Conservation (phyloP, 306 rosid species). For the Vicia faba region DNA sequence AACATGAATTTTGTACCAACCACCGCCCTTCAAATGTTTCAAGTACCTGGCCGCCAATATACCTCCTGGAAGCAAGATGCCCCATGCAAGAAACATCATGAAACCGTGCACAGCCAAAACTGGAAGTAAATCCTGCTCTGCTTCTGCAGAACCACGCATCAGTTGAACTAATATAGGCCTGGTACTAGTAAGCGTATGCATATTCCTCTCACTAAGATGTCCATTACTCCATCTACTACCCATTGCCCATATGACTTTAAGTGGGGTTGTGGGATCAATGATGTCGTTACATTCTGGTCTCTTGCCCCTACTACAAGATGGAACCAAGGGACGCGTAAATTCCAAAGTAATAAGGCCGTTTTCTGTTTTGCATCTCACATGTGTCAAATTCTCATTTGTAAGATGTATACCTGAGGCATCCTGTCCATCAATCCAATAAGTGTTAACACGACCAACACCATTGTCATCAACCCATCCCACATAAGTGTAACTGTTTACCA, state of each 20-base stretch:
- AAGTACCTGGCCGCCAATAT: slow-evolving; percentile 81
- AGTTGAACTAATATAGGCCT: slow-evolving; percentile 72
- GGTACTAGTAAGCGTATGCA: slow-evolving; percentile 82
- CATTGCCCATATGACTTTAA: slow-evolving; percentile 95
- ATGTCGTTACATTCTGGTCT: slow-evolving; percentile 75
- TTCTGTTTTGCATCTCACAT: slow-evolving; percentile 81
- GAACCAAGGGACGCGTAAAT: slow-evolving; percentile 84
- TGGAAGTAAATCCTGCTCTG: slow-evolving; percentile 88
- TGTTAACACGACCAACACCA: slow-evolving; percentile 66
- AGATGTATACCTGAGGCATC: slow-evolving; percentile 68
- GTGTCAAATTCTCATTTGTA: slow-evolving; percentile 70
- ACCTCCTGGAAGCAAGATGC: slow-evolving; percentile 90
- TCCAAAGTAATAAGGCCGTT: slow-evolving; percentile 80
- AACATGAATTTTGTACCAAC: slow-evolving; percentile 88
- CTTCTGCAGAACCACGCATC: slow-evolving; percentile 88
- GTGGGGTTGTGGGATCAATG: slow-evolving; percentile 80
- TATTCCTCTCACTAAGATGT: slow-evolving; percentile 64
- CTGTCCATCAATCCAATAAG: slow-evolving; percentile 86
- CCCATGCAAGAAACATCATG: slow-evolving; percentile 98
- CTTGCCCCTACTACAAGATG: slow-evolving; percentile 51
- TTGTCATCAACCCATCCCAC: slow-evolving; percentile 83
- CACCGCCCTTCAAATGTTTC: slow-evolving; percentile 90
- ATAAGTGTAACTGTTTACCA: slow-evolving; percentile 74
- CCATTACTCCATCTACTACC: slow-evolving; percentile 75
- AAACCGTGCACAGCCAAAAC: slow-evolving; percentile 93